phyloP scores from a whole-genome alignment of 805 yeast genomes.

The Jamesozyma lodderae region DNA sequence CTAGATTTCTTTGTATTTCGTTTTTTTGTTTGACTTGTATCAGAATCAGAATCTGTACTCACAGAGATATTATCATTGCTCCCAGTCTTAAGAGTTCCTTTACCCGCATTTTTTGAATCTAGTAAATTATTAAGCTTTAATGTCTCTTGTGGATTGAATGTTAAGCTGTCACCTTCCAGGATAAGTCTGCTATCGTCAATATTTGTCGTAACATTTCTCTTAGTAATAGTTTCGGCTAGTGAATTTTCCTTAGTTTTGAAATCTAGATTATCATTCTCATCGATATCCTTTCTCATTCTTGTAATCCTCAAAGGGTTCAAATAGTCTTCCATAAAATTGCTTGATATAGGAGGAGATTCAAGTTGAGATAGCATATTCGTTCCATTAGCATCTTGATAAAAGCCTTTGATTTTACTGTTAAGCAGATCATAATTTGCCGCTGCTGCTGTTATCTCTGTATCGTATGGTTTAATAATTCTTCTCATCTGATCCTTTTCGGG shows the following conservation, averaged over 20 bases:
- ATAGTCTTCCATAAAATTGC: conserved; percentile 16
- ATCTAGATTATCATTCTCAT: neutral
- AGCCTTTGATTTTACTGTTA: conserved; percentile 10
- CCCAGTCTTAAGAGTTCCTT: too few relatives aligned
- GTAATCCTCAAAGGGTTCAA: conserved; percentile 1
- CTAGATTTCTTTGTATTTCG: conserved; percentile 8
- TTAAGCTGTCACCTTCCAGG: conserved; percentile 1
- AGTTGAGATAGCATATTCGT: conserved; percentile 12
- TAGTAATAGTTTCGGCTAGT: conserved; percentile 1
- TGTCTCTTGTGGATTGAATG: conserved; percentile 1
- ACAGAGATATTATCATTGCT: neutral
- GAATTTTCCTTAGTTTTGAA: conserved; percentile 1
- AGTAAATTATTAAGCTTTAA: neutral
- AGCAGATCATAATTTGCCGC: conserved; percentile 4
- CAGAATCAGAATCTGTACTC: conserved; percentile 9
- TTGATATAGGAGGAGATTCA: conserved; percentile 27
- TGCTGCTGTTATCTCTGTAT: conserved; percentile 3
- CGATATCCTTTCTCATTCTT: conserved; percentile 3
- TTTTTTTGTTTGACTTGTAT: conserved; percentile 7
- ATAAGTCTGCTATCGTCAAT: neutral
- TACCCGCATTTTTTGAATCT: neutral
- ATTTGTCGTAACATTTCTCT: neutral
- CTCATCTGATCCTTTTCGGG: conserved; percentile 26
- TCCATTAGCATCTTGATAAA: conserved; percentile 18
- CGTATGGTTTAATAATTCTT: conserved; percentile 24